These are phyloP conservation scores for Grammothele lineata DNA, from an alignment of 768 basidiomycete species.

Conservation along the genomic window DNA sequence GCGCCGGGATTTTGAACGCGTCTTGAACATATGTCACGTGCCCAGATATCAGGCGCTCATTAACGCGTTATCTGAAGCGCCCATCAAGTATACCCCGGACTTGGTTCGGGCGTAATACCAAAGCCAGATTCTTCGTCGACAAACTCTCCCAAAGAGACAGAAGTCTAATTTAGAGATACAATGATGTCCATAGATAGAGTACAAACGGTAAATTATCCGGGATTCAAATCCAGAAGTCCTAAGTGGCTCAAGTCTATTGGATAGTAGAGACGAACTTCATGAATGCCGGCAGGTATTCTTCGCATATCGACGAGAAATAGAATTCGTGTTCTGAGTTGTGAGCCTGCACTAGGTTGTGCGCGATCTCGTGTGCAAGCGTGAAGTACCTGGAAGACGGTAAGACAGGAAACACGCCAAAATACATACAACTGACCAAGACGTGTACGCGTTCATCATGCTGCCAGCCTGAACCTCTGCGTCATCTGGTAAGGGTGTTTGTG, in stretches of 20 bases:
- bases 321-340: conserved; percentile 95
- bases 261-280: conserved; percentile 6
- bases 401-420: too few species aligned
- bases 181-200: too few species aligned
- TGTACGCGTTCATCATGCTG: conserved; percentile 56
- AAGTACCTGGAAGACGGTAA: conserved; percentile 60
- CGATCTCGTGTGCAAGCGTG: conserved; percentile 88
- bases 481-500: conserved; percentile 39
- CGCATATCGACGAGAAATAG: conserved; percentile 89
- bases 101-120: too few species aligned
- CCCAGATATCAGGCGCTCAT: too few species aligned
- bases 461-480: conserved; percentile 61
- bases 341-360: conserved; percentile 81
- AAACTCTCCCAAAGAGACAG: too few species aligned
- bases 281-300: conserved; percentile 44
- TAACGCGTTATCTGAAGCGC: background rate
- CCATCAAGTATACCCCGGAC: background rate
- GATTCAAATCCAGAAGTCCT: background rate
- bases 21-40: conserved; percentile 19
- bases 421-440: conserved; percentile 61
- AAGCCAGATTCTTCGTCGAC: too few species aligned
- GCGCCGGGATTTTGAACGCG: conserved; percentile 21
- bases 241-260: conserved; percentile 1
- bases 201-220: too few species aligned
- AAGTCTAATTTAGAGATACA: too few species aligned